phyloP scores from a whole-genome alignment of 192 early-diverging fungal species.

The Entophlyctis helioformis region DNA sequence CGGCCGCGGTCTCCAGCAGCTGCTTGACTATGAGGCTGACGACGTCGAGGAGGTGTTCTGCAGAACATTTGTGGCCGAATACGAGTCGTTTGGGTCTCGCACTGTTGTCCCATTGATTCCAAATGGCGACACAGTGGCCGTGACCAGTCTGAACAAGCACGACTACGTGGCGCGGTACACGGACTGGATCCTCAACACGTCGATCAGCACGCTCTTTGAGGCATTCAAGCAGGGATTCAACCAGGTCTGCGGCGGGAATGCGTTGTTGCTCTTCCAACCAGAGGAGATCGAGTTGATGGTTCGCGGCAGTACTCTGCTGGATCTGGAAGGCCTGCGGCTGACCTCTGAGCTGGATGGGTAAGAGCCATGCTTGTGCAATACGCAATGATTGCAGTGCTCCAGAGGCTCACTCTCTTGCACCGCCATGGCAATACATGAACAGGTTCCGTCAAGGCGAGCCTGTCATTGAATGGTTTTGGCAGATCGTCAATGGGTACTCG shows the following conservation, averaged over 20 bases:
- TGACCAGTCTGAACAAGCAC: conserved; percentile 64
- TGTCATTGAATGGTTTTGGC: conserved; percentile 68
- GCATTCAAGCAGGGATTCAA: conserved; percentile 72
- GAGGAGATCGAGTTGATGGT: conserved; percentile 46
- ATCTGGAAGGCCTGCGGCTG: conserved; percentile 28
- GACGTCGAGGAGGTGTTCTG: conserved; percentile 71
- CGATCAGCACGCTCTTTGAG: conserved; percentile 45
- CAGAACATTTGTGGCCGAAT: conserved; percentile 56
- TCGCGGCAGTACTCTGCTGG: conserved; percentile 34
- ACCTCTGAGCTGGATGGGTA: conserved; percentile 46
- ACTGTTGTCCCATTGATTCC: conserved; percentile 48
- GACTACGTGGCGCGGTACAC: conserved; percentile 64
- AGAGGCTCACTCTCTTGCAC: too few relatives aligned
- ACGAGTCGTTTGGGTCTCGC: conserved; percentile 41
- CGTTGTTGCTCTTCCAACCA: conserved; percentile 37
- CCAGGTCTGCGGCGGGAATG: conserved; percentile 55
- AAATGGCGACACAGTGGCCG: conserved; percentile 51
- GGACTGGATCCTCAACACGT: conserved; percentile 51
- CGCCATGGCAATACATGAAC: too few relatives aligned
- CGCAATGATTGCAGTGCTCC: too few relatives aligned
- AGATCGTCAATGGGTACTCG: conserved; percentile 50
- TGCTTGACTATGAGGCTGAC: conserved; percentile 58
- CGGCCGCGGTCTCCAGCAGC: conserved; percentile 59
- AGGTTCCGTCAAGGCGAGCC: conserved; percentile 56
- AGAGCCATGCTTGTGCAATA: too few relatives aligned